Evolutionary conservation across 805 yeast genomes (phyloP).

Genomic region (Ogataea chonburiensis): DNA sequence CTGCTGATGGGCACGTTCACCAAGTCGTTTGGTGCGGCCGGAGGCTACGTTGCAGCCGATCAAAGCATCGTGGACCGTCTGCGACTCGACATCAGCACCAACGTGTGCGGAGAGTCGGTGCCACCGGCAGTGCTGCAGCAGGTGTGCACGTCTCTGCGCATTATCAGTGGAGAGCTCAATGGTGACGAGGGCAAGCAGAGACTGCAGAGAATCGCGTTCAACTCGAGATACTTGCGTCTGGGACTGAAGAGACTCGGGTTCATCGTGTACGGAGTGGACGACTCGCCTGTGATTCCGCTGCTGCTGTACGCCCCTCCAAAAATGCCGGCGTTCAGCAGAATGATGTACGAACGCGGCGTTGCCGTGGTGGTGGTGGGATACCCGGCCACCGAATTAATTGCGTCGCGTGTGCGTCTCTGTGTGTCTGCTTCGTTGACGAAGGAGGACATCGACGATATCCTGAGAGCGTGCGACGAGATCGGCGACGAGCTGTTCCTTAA

Average conservation of each 20-base stretch:
- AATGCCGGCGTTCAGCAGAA: conserved; percentile 89
- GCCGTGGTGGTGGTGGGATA: conserved; percentile 97
- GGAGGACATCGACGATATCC: conserved; percentile 83
- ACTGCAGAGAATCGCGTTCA: conserved; percentile 90
- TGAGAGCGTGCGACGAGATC: conserved; percentile 67
- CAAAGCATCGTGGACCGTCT: conserved; percentile 69
- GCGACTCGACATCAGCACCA: conserved; percentile 69
- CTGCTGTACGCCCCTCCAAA: conserved; percentile 86
- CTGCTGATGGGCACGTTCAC: conserved; percentile 97
- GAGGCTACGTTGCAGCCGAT: conserved; percentile 91
- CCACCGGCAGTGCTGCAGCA: conserved; percentile 93
- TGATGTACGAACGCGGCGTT: conserved; percentile 72
- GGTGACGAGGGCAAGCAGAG: conserved; percentile 95
- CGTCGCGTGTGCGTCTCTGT: conserved; percentile 91
- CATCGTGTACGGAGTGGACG: conserved; percentile 92
- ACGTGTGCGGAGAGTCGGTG: conserved; percentile 76
- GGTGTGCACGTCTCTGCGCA: conserved; percentile 73
- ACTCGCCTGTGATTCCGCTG: conserved; percentile 93
- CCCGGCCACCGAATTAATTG: conserved; percentile 93
- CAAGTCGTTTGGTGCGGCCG: conserved; percentile 97
- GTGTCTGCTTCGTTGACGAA: conserved; percentile 89
- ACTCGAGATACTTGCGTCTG: conserved; percentile 86
- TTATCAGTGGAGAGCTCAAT: conserved; percentile 75
- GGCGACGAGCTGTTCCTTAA: conserved; percentile 78
- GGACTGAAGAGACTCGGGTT: conserved; percentile 93